Percentiles rank a stretch among this genome's conserved stretches.
Conservation (phyloP, 2,329 filamentous ascomycete species). For the Penicillium griseofulvum region DNA sequence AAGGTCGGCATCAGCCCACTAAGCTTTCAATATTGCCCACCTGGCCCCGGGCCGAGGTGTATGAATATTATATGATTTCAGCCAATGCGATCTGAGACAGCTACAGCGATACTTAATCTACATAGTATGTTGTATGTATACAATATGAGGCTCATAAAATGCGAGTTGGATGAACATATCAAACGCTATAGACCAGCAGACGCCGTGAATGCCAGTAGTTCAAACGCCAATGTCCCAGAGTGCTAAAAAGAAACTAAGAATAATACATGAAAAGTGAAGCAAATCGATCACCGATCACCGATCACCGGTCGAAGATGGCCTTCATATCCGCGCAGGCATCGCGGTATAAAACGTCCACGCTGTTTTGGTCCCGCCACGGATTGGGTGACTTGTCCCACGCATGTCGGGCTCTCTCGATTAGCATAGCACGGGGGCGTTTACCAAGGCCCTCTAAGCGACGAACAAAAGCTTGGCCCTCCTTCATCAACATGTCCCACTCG, state of each 20-base stretch:
- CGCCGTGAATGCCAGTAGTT: constrained; percentile 8
- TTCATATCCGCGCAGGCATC: constrained; percentile 46
- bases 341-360: constrained; percentile 43
- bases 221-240: constrained; percentile 1
- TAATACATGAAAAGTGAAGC: constrained; percentile 1
- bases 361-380: constrained; percentile 46
- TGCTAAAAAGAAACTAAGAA: constrained; percentile 4
- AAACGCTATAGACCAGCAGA: constrained; percentile 5
- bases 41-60: background rate
- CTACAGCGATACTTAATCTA: background rate
- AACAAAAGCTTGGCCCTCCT: constrained; percentile 53
- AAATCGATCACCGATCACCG: constrained; percentile 18
- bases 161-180: background rate
- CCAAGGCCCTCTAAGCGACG: constrained; percentile 41
- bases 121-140: background rate
- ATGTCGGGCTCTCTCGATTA: constrained; percentile 48
- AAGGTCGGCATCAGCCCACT: no score
- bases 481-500: constrained; percentile 66
- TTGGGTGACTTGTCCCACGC: constrained; percentile 51
- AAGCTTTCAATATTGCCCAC: background rate
- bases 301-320: constrained; percentile 37
- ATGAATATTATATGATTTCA: background rate
- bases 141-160: background rate
- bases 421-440: constrained; percentile 46
- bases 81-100: background rate